Evolutionary conservation across 1,139 yeast genomes (phyloP), one percentile per base, ranked within the genome.

Genomic region (Taphrina populina): DNA sequence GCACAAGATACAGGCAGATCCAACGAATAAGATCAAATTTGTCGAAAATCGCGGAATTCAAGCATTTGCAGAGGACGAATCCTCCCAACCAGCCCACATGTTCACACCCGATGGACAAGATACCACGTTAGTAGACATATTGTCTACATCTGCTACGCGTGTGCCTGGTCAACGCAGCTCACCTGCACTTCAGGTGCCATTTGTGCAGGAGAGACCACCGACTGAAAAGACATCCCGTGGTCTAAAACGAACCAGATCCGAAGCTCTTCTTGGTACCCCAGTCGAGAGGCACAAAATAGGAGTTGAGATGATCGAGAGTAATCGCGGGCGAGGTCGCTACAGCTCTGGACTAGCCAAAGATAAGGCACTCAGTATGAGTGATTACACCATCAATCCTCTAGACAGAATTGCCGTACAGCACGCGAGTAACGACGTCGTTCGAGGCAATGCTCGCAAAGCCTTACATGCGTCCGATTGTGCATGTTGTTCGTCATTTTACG

Each of bases 401-500:
- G 57, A 58, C 5, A 49, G 41, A 37, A 64, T 65, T n/a, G 64
- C 60, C 10, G 61, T 62, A n/a, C 57, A 55, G 19, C 57, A 61
- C 46, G 70, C 68, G 0, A 66, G 59, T 37, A 56, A 61, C 1
- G 68, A 66, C 34, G 61, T 63, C 2, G 61, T 65, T 10, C 61
- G 69, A 4, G 66, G 66, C 5, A 59, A 58, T 5, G 57, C 62
- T 10, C 58, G 65, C 11, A 58, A 60, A n/a, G 63, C 66, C 40
- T 59, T 60, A 30, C 69, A 66, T 39, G 70, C 70, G 10, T 24
- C 57, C 4, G 65, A 64, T 35, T 67, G 71, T 43, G 36, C 45
- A 7, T 58, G 62, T 24, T 68, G 71, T 51, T 40, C 58, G 30
- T 60, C 60, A 60, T 67, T 64, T 41, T 64, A 64, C 55, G 53